These are phyloP conservation scores for Pythium dissotocum DNA, from an alignment of 352 stramenopile species.

Conservation along the genomic window DNA sequence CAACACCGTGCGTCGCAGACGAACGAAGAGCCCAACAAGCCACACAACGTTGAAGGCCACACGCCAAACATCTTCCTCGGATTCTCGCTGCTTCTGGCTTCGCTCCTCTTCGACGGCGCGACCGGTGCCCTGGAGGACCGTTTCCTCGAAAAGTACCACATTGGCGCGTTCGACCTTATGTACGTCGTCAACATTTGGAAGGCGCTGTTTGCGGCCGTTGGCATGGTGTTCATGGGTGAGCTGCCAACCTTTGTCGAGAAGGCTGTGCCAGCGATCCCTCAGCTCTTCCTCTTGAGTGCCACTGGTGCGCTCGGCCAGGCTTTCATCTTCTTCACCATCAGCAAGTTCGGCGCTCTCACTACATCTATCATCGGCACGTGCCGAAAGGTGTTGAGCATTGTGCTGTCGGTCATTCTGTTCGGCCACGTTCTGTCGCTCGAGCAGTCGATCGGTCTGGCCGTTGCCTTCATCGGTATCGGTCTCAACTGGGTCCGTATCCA, in stretches of 20 bases:
- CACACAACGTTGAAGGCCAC: slow-evolving; percentile 43
- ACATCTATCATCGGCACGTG: slow-evolving; percentile 86
- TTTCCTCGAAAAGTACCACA: slow-evolving; percentile 79
- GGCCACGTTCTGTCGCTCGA: slow-evolving; percentile 70
- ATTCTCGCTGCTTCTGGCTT: slow-evolving; percentile 66
- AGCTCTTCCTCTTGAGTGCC: slow-evolving; percentile 70
- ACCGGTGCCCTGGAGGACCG: slow-evolving; percentile 83
- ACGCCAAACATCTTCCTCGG: slow-evolving; percentile 70
- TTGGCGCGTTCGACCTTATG: slow-evolving; percentile 86
- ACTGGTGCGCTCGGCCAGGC: slow-evolving; percentile 78
- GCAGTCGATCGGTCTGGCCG: slow-evolving; percentile 60
- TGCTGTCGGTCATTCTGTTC: slow-evolving; percentile 83
- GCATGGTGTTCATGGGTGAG: slow-evolving; percentile 75
- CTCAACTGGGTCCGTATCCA: slow-evolving; percentile 78
- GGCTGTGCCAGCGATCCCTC: slow-evolving; percentile 55
- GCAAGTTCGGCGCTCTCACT: slow-evolving; percentile 82
- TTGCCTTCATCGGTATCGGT: slow-evolving; percentile 72
- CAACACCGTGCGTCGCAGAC: slow-evolving; percentile 44
- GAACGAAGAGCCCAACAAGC: slow-evolving; percentile 45
- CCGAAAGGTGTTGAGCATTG: slow-evolving; percentile 85
- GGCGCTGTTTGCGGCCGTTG: slow-evolving; percentile 58
- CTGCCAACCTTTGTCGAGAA: slow-evolving; percentile 65
- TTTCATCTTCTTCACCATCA: slow-evolving; percentile 89
- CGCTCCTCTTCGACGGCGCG: slow-evolving; percentile 75
- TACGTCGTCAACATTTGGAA: slow-evolving; percentile 89